These are phyloP conservation scores for Pisolithus albus DNA, from an alignment of 768 basidiomycete species.

Conservation along the genomic window DNA sequence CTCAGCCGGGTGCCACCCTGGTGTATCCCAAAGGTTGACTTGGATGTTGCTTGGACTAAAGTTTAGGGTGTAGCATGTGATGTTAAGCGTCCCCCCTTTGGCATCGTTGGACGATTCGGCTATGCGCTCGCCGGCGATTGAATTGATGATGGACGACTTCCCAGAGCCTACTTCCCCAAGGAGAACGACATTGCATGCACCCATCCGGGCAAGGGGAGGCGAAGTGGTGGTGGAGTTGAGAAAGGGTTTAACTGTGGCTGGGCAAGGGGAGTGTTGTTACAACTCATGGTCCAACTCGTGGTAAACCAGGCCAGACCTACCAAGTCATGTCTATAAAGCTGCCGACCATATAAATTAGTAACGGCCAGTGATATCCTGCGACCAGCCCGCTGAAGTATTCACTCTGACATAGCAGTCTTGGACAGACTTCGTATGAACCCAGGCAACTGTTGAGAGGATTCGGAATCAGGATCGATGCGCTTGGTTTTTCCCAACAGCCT, in stretches of 20 bases:
- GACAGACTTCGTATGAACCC: conserved; percentile 71
- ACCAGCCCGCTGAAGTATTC: conserved; percentile 58
- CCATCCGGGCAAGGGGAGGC: background rate
- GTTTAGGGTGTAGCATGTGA: background rate
- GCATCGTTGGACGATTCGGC: background rate
- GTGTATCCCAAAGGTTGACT: background rate
- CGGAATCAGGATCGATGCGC: conserved; percentile 81
- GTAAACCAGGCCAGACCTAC: too few relatives aligned
- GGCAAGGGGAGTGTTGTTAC: background rate
- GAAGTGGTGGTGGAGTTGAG: too few relatives aligned
- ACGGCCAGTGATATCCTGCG: conserved; percentile 31
- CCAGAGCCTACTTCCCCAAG: background rate
- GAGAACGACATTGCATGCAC: background rate
- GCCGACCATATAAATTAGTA: too few relatives aligned
- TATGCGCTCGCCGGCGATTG: background rate
- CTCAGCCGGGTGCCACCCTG: background rate
- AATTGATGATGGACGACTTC: background rate
- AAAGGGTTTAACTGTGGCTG: background rate
- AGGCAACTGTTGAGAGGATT: conserved; percentile 62
- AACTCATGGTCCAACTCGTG: background rate
- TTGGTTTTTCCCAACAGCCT: conserved; percentile 71
- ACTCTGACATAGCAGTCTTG: conserved; percentile 69
- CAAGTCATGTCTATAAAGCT: too few relatives aligned
- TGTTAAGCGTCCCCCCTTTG: background rate
- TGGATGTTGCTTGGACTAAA: background rate